Conservation (phyloP, 805 yeast species). For the Yamadazyma akitaensis region DNA sequence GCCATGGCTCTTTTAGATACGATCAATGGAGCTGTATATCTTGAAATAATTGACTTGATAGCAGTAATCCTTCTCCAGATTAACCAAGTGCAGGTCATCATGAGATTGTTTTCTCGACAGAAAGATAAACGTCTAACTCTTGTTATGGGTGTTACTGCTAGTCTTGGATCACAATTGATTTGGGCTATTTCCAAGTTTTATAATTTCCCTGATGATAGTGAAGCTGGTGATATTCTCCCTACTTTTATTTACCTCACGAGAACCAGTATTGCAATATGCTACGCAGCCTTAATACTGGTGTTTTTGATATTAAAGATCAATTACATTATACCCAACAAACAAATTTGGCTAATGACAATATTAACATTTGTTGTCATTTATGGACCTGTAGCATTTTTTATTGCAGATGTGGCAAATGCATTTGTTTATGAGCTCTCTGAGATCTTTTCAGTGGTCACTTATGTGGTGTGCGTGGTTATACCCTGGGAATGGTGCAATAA, state of each 20-base stretch:
- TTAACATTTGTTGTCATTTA: conserved; percentile 54
- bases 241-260: conserved; percentile 73
- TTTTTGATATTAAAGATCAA: conserved; percentile 50
- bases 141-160: conserved; percentile 52
- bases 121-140: conserved; percentile 65
- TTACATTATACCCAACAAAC: conserved; percentile 46
- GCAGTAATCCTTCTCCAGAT: conserved; percentile 57
- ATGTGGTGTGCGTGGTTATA: conserved; percentile 64
- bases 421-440: conserved; percentile 77
- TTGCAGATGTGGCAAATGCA: conserved; percentile 71
- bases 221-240: conserved; percentile 56
- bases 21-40: conserved; percentile 42
- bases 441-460: conserved; percentile 68
- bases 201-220: conserved; percentile 33
- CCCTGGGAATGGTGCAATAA: conserved; percentile 88
- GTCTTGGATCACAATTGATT: conserved; percentile 54
- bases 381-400: conserved; percentile 64
- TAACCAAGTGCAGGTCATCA: conserved; percentile 68
- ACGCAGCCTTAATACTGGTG: conserved; percentile 60
- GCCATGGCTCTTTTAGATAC: conserved; percentile 44
- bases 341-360: conserved; percentile 53
- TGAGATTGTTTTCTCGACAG: conserved; percentile 63
- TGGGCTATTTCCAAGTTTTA: conserved; percentile 67
- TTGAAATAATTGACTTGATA: conserved; percentile 56
- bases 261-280: conserved; percentile 66